Conservation (phyloP, 768 basidiomycete genomes). For the Boletus insuetus region DNA sequence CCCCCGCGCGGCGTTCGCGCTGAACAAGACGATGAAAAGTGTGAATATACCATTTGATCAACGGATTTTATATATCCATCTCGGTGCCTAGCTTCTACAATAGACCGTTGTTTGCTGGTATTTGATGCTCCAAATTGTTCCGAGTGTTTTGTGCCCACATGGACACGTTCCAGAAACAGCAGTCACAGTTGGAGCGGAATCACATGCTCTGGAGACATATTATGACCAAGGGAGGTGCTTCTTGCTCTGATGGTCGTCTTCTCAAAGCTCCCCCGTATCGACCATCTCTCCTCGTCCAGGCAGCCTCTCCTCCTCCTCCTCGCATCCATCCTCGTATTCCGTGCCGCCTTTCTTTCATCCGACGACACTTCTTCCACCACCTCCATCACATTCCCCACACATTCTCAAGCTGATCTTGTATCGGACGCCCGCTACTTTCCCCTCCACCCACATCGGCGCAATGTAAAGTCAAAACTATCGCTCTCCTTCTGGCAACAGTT, state of each 20-base stretch:
- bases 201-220: constrained; percentile 9
- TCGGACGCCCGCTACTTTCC: constrained; percentile 62
- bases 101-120: background rate
- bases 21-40: background rate
- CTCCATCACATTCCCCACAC: constrained; percentile 64
- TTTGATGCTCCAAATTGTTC: too few species aligned
- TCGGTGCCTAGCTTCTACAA: constrained; percentile 2
- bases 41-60: background rate
- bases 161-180: too few species aligned
- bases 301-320: constrained; percentile 35
- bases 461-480: constrained; percentile 52
- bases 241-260: constrained; percentile 25
- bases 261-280: constrained; percentile 3
- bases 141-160: too few species aligned
- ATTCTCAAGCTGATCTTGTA: constrained; percentile 54
- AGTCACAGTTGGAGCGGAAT: background rate
- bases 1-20: background rate
- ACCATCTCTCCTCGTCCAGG: too few species aligned
- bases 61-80: background rate
- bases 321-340: constrained; percentile 48
- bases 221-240: too few species aligned
- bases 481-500: constrained; percentile 69
- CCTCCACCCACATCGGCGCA: constrained; percentile 38
- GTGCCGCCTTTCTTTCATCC: constrained; percentile 36
- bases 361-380: constrained; percentile 44